Evolutionary conservation across 2,329 filamentous ascomycete genomes (phyloP).

Genomic region (Fusarium incarnatum): DNA sequence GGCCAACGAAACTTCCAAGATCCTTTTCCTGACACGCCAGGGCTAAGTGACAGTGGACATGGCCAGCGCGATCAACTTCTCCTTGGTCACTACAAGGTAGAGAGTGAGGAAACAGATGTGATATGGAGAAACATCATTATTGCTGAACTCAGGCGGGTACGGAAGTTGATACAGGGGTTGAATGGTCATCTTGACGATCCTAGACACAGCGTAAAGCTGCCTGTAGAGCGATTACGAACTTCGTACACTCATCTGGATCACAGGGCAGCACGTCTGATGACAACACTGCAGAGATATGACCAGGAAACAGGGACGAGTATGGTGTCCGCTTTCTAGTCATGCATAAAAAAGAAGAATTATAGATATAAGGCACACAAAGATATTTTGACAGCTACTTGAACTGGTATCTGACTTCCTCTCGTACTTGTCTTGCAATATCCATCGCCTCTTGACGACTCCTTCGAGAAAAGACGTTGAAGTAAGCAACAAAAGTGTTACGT

Average conservation of each 20-base stretch:
- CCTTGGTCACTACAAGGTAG: background rate
- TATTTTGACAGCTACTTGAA: slow-evolving; percentile 2
- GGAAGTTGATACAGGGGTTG: background rate
- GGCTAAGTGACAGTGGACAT: background rate
- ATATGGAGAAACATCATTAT: slow-evolving; percentile 4
- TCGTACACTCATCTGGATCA: background rate
- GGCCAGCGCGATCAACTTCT: background rate
- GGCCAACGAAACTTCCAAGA: background rate
- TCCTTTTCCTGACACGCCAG: background rate
- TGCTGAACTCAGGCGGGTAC: background rate
- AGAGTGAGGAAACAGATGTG: background rate
- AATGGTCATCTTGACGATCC: background rate
- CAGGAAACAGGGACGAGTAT: background rate
- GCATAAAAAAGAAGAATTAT: background rate
- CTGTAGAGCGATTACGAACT: background rate
- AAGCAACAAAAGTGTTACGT: slow-evolving; percentile 15
- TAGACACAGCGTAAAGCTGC: background rate
- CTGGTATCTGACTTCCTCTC: slow-evolving; percentile 3
- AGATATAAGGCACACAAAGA: too few relatives aligned
- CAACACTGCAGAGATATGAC: background rate
- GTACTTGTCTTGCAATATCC: slow-evolving; percentile 6
- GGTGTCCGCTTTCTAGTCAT: background rate
- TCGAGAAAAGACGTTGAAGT: slow-evolving; percentile 14
- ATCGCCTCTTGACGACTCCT: slow-evolving; percentile 7
- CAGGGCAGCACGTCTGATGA: background rate